Evolutionary conservation across 108 stramenopile genomes (phyloP).

Genomic region (Hondaea fermentalgiana): DNA sequence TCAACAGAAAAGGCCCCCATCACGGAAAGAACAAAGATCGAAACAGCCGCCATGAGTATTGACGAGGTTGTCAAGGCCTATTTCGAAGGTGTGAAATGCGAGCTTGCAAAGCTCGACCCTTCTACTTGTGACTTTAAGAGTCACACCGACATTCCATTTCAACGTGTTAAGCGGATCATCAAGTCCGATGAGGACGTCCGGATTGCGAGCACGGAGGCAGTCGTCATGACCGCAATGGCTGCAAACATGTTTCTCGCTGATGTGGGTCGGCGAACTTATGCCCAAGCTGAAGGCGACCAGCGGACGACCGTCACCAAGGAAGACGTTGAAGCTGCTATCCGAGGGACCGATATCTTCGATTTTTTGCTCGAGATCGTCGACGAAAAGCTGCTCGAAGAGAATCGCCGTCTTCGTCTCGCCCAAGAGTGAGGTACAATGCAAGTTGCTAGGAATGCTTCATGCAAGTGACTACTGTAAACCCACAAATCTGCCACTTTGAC

Average conservation of each 20-base stretch:
- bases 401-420: not conserved
- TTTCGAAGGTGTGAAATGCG: not conserved
- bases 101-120: not conserved
- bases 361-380: not conserved
- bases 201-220: not conserved
- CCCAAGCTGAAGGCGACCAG: not conserved
- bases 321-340: conserved; percentile 73
- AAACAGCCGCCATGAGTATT: not conserved
- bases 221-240: not conserved
- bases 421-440: not conserved
- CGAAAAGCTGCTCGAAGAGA: not conserved
- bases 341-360: conserved; percentile 71
- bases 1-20: not conserved
- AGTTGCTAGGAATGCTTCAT: no score
- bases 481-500: no score
- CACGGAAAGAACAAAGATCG: not conserved
- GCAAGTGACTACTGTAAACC: no score
- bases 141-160: not conserved
- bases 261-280: not conserved
- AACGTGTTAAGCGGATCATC: conserved; percentile 21
- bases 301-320: conserved; percentile 73
- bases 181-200: conserved; percentile 20
- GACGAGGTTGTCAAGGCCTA: not conserved
- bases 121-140: not conserved
- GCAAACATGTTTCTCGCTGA: not conserved